Conservation (phyloP, 2,329 filamentous ascomycete species). For the Paecilomyces fulvus region DNA sequence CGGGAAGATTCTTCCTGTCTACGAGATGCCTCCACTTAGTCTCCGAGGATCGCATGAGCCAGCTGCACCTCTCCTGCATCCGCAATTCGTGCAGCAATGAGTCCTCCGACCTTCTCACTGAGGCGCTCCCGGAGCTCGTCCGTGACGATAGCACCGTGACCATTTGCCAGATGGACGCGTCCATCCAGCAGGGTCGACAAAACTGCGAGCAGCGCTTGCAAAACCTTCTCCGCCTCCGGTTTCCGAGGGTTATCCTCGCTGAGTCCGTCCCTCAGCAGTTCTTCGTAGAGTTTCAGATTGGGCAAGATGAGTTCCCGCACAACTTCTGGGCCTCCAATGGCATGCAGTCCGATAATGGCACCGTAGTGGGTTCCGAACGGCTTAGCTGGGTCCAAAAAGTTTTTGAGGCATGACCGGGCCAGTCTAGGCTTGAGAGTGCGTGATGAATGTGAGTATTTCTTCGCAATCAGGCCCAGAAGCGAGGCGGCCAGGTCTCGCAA, state of each 20-base stretch:
- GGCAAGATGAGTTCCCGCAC: slow-evolving; percentile 58
- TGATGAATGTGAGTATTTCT: slow-evolving; percentile 72
- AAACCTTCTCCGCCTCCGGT: slow-evolving; percentile 53
- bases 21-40: slow-evolving; percentile 6
- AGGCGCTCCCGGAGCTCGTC: slow-evolving; percentile 31
- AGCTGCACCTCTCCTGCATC: slow-evolving; percentile 33
- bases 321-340: slow-evolving; percentile 62
- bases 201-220: slow-evolving; percentile 48
- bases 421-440: slow-evolving; percentile 79
- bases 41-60: slow-evolving; percentile 30
- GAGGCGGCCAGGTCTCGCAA: slow-evolving; percentile 79
- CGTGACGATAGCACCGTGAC: slow-evolving; percentile 26
- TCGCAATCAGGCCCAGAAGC: slow-evolving; percentile 68
- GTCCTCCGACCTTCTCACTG: slow-evolving; percentile 31
- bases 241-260: slow-evolving; percentile 43
- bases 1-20: not conserved
- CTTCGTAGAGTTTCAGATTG: slow-evolving; percentile 57
- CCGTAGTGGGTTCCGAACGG: slow-evolving; percentile 81
- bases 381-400: slow-evolving; percentile 79
- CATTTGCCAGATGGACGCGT: slow-evolving; percentile 30
- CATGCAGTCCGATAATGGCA: slow-evolving; percentile 69
- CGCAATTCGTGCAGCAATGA: slow-evolving; percentile 33
- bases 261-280: slow-evolving; percentile 49
- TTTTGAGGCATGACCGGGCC: slow-evolving; percentile 85
- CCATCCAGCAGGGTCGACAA: slow-evolving; percentile 48